Conservation (phyloP, 768 basidiomycete genomes). For the Leccinum boreale region DNA sequence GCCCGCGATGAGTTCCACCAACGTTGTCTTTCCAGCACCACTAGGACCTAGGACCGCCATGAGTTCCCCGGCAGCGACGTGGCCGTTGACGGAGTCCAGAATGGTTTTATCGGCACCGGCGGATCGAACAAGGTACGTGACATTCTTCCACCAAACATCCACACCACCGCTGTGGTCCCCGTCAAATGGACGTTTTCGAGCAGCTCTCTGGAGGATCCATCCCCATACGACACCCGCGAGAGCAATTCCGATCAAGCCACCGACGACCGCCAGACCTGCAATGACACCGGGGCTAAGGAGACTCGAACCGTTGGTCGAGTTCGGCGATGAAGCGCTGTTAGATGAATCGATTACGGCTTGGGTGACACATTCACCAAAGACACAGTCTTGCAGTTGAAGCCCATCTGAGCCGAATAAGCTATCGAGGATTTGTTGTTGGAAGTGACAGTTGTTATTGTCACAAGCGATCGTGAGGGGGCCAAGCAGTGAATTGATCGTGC, state of each 20-base stretch:
- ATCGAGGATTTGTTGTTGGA: slow-evolving; percentile 70
- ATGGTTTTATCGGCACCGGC: slow-evolving; percentile 49
- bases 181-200: slow-evolving; percentile 43
- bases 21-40: slow-evolving; percentile 90
- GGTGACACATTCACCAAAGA: slow-evolving; percentile 85
- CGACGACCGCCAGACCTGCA: slow-evolving; percentile 85
- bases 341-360: slow-evolving; percentile 72
- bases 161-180: slow-evolving; percentile 50
- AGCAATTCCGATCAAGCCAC: slow-evolving; percentile 55
- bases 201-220: slow-evolving; percentile 55
- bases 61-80: slow-evolving; percentile 76
- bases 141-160: slow-evolving; percentile 61
- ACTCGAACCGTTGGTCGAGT: slow-evolving; percentile 32
- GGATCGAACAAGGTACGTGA: slow-evolving; percentile 61
- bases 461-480: slow-evolving; percentile 74
- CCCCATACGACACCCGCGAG: slow-evolving; percentile 64
- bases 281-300: slow-evolving; percentile 80
- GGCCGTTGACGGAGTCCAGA: slow-evolving; percentile 66
- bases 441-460: slow-evolving; percentile 60
- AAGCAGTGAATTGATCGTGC: slow-evolving; percentile 58
- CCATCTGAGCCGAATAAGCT: slow-evolving; percentile 70
- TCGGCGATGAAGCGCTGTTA: slow-evolving; percentile 33
- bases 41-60: slow-evolving; percentile 92
- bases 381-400: slow-evolving; percentile 68
- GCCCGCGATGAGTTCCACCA: slow-evolving; percentile 87